Evolutionary conservation across 805 yeast genomes (phyloP).

Genomic region (Cyberlindnera xylosilytica): DNA sequence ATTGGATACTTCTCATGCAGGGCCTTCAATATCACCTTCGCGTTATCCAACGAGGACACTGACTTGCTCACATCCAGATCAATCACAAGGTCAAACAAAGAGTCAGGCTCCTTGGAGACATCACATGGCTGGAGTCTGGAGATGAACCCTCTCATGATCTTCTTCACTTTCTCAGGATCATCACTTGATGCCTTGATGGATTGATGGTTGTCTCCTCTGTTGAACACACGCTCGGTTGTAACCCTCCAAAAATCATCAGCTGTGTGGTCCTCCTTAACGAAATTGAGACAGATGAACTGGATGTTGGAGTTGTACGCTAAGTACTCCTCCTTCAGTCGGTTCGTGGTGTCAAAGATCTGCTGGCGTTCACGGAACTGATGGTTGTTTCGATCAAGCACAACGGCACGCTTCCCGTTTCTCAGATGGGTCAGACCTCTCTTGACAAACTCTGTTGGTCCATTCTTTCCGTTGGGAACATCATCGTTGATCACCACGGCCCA

Average conservation of each 20-base stretch:
- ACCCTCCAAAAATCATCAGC: slow-evolving; percentile 40
- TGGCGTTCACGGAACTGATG: slow-evolving; percentile 67
- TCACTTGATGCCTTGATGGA: slow-evolving; percentile 56
- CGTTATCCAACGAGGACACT: slow-evolving; percentile 49
- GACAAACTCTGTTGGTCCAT: slow-evolving; percentile 48
- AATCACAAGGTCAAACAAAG: slow-evolving; percentile 61
- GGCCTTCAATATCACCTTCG: slow-evolving; percentile 37
- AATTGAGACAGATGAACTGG: slow-evolving; percentile 66
- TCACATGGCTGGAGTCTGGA: slow-evolving; percentile 63
- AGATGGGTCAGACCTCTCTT: slow-evolving; percentile 42
- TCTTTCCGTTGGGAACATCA: slow-evolving; percentile 47
- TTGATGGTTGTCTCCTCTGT: slow-evolving; percentile 87
- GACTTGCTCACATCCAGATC: slow-evolving; percentile 43
- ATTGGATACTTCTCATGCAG: slow-evolving; percentile 43
- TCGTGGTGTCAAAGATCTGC: slow-evolving; percentile 56
- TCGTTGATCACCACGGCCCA: slow-evolving; percentile 87
- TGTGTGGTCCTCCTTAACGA: slow-evolving; percentile 42
- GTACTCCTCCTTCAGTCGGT: slow-evolving; percentile 39
- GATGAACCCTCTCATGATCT: slow-evolving; percentile 73
- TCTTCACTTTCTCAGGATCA: slow-evolving; percentile 47
- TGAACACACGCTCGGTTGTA: slow-evolving; percentile 56
- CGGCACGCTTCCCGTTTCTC: slow-evolving; percentile 39
- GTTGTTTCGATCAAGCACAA: slow-evolving; percentile 81
- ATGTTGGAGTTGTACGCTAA: slow-evolving; percentile 43
- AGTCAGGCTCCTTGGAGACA: slow-evolving; percentile 51